A percentile compares a stretch with the other conserved stretches of the same genome.
phyloP scores from a whole-genome alignment of 179 eudicot genomes.

The Silene noctiflora region DNA sequence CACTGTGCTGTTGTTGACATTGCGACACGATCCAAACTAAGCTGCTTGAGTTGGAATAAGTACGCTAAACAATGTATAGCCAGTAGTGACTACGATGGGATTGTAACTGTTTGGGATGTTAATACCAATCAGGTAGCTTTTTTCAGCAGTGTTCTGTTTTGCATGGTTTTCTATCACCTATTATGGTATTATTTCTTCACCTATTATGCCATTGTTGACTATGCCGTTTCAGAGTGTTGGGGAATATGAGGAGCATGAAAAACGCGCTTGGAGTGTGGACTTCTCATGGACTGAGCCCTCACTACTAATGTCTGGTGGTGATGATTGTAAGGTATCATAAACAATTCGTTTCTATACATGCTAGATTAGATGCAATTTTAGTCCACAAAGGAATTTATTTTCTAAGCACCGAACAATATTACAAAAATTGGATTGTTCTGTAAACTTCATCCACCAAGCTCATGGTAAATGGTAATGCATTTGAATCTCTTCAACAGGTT shows the following conservation, averaged over 20 bases:
- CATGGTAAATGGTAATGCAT: background rate
- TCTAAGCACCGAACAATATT: background rate
- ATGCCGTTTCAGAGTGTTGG: constrained; percentile 58
- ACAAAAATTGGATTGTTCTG: background rate
- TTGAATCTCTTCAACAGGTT: constrained; percentile 47
- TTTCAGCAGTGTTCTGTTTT: background rate
- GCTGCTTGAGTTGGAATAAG: constrained; percentile 94
- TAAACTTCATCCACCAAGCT: background rate
- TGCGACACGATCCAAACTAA: constrained; percentile 79
- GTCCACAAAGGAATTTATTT: background rate
- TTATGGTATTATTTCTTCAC: background rate
- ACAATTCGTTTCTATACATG: background rate
- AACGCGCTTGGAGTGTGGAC: constrained; percentile 97
- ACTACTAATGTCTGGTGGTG: constrained; percentile 92
- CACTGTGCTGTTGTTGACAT: constrained; percentile 90
- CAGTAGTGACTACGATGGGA: constrained; percentile 94
- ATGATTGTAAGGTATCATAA: constrained; percentile 79
- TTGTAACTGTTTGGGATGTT: constrained; percentile 91
- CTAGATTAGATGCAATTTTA: background rate
- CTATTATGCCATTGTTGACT: constrained; percentile 7
- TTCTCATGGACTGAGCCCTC: constrained; percentile 84
- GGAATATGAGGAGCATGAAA: constrained; percentile 98
- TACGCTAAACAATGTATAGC: constrained; percentile 76
- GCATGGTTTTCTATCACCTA: constrained; percentile 3
- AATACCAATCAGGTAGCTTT: constrained; percentile 65